Evolutionary conservation across 73 alveolate genomes (phyloP).

Genomic region (Paramecium pentaurelia): DNA sequence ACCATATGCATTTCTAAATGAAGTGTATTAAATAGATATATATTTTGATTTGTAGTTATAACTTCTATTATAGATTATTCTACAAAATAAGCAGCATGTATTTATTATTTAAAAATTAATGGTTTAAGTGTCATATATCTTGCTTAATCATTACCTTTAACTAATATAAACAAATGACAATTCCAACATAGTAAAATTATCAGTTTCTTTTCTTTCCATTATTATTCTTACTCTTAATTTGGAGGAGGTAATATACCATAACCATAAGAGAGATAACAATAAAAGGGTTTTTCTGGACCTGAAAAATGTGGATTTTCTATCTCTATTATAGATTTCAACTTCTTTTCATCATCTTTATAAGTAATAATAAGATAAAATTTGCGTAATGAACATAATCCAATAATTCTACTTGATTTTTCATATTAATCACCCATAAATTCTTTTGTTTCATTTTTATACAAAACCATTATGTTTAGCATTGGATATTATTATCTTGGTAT

Average conservation of each 20-base stretch:
- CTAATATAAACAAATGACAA: neutral
- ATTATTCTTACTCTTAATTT: neutral
- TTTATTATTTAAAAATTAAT: neutral
- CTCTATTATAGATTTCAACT: neutral
- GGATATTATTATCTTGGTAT: neutral
- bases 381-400: neutral
- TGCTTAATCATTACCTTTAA: neutral
- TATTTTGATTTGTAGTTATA: neutral
- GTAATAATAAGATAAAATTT: neutral
- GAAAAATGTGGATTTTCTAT: conserved; percentile 11
- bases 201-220: neutral
- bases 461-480: neutral
- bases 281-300: neutral
- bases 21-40: neutral
- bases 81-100: neutral
- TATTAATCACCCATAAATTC: neutral
- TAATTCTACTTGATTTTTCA: neutral
- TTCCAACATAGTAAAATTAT: conserved; percentile 24
- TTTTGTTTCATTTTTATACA: neutral
- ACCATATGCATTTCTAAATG: neutral
- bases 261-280: neutral
- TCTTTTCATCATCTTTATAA: neutral
- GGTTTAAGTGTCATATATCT: conserved; percentile 13
- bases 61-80: neutral
- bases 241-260: neutral